Percentiles rank a stretch among this genome's conserved stretches.
These are phyloP conservation scores for Xerocomellus intermedius DNA, from an alignment of 768 basidiomycete species.

Conservation along the genomic window DNA sequence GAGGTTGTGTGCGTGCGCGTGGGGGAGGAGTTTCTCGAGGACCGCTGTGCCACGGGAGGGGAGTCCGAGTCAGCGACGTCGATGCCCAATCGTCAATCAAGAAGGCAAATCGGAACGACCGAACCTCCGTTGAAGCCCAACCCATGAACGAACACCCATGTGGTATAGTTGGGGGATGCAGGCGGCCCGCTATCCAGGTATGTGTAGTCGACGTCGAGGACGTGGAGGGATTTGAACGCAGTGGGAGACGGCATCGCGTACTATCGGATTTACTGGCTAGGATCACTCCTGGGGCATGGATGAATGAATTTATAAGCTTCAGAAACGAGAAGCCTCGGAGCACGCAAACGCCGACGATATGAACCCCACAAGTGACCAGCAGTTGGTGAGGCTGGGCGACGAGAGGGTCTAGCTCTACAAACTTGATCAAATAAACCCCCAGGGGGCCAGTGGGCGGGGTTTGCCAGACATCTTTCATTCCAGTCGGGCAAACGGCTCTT, in stretches of 20 bases:
- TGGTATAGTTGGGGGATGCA: slow-evolving; percentile 16
- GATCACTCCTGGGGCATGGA: too few species aligned
- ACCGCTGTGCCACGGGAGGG: neutral
- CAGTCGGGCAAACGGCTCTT: too few species aligned
- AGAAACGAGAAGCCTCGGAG: too few species aligned
- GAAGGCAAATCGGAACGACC: neutral
- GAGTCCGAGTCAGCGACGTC: neutral
- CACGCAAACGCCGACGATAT: too few species aligned
- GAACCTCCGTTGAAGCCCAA: slow-evolving; percentile 23
- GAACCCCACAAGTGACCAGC: too few species aligned
- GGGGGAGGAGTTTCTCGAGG: slow-evolving; percentile 22
- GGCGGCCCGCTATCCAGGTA: slow-evolving; percentile 25
- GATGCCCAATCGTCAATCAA: neutral
- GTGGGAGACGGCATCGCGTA: slow-evolving; percentile 1
- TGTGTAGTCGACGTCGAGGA: slow-evolving; percentile 16
- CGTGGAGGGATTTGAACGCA: slow-evolving; percentile 9
- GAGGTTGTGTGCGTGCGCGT: slow-evolving; percentile 19
- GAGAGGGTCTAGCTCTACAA: too few species aligned
- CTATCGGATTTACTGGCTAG: too few species aligned
- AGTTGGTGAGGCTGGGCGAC: too few species aligned
- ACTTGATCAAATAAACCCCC: too few species aligned
- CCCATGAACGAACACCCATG: slow-evolving; percentile 23
- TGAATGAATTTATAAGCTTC: too few species aligned
- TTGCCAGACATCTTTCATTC: too few species aligned
- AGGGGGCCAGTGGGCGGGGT: too few species aligned